Evolutionary conservation across 352 stramenopile species (phyloP).

Genomic region (Pseudoperonospora humuli): DNA sequence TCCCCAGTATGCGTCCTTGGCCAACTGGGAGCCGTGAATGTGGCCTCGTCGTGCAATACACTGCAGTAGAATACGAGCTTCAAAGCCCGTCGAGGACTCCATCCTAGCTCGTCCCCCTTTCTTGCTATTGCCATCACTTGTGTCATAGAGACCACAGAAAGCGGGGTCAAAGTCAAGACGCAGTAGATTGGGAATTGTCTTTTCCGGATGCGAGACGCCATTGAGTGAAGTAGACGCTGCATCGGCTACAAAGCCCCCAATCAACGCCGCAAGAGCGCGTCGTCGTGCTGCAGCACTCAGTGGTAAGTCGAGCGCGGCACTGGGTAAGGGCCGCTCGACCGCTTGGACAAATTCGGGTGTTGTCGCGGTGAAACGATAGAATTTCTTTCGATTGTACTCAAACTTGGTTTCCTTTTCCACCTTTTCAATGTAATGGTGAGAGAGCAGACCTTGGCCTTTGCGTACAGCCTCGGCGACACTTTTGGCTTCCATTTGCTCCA

Average conservation of each 20-base stretch:
- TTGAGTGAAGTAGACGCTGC: constrained; percentile 73
- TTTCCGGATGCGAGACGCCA: constrained; percentile 65
- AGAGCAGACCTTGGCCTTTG: constrained; percentile 65
- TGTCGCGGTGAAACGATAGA: constrained; percentile 72
- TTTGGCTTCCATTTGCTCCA: constrained; percentile 80
- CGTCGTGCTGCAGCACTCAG: constrained; percentile 50
- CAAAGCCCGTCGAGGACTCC: constrained; percentile 75
- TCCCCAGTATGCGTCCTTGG: constrained; percentile 76
- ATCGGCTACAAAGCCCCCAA: constrained; percentile 72
- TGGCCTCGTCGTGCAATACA: constrained; percentile 61
- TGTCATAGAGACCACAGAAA: constrained; percentile 64
- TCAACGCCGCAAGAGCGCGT: constrained; percentile 53
- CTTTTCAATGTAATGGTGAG: constrained; percentile 67
- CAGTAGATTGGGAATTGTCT: constrained; percentile 70
- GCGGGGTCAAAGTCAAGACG: constrained; percentile 67
- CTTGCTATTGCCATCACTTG: constrained; percentile 26
- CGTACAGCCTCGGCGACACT: constrained; percentile 71
- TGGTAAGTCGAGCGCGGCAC: constrained; percentile 54
- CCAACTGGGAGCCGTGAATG: constrained; percentile 60
- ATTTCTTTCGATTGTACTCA: constrained; percentile 76
- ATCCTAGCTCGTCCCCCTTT: constrained; percentile 32
- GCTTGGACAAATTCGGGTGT: constrained; percentile 67
- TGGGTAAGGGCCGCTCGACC: constrained; percentile 32
- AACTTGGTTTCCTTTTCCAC: constrained; percentile 81
- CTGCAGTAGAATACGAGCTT: constrained; percentile 66